Evolutionary conservation across 2,329 filamentous ascomycete genomes (phyloP).

Genomic region (Colletotrichum tofieldiae): DNA sequence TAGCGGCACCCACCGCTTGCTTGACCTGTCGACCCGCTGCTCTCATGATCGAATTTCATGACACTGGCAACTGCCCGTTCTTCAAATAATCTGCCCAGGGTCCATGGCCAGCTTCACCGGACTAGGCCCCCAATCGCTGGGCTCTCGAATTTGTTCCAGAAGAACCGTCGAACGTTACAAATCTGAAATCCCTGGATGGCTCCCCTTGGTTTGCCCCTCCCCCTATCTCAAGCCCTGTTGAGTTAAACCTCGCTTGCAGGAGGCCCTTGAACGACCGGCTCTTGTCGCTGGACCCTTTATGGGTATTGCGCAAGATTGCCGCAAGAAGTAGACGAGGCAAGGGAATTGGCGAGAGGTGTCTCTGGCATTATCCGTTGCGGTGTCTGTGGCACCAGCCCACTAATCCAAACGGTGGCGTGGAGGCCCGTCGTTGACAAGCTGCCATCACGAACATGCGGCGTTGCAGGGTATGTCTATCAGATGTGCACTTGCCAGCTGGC

Average conservation of each 20-base stretch:
- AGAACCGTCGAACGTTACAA: conserved; percentile 34
- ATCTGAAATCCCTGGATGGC: conserved; percentile 21
- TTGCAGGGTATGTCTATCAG: conserved; percentile 18
- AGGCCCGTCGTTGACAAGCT: conserved; percentile 24
- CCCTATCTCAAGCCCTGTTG: conserved; percentile 41
- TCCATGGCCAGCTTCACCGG: conserved; percentile 29
- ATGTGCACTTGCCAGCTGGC: conserved; percentile 3
- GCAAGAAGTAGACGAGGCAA: conserved; percentile 35
- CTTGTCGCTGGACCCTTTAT: conserved; percentile 36
- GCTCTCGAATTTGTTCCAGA: conserved; percentile 37
- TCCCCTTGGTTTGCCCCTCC: conserved; percentile 39
- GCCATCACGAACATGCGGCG: conserved; percentile 21
- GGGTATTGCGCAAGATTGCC: conserved; percentile 39
- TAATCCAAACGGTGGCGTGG: conserved; percentile 19
- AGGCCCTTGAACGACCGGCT: conserved; percentile 34
- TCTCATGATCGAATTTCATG: conserved; percentile 22
- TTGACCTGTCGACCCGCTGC: conserved; percentile 28
- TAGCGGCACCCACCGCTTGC: conserved; percentile 26
- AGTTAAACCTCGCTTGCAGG: conserved; percentile 35
- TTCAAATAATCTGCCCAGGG: conserved; percentile 35
- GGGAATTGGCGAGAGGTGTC: conserved; percentile 26
- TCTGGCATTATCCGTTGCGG: conserved; percentile 23
- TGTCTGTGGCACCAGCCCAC: conserved; percentile 26
- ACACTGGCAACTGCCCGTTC: conserved; percentile 22
- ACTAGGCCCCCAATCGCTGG: conserved; percentile 13